Percentiles rank a stretch among this genome's conserved stretches.
Conservation (phyloP, 2,329 filamentous ascomycete genomes). For the Leptoxyphium fumago region DNA sequence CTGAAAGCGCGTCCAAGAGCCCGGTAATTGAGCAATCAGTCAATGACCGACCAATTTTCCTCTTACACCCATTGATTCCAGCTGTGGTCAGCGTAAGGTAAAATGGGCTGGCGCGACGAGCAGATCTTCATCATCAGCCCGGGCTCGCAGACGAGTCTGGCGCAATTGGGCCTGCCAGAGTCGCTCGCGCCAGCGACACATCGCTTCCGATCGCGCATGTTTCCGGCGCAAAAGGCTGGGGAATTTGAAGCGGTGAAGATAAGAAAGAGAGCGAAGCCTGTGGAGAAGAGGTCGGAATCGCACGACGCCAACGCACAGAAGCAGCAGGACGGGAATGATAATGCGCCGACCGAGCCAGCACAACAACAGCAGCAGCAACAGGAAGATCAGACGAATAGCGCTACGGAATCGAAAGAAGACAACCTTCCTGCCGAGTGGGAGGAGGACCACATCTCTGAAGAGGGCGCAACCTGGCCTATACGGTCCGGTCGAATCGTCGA, state of each 20-base stretch:
- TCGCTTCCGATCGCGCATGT: constrained; percentile 88
- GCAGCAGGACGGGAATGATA: not conserved
- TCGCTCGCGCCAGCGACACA: constrained; percentile 80
- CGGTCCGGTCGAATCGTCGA: constrained; percentile 67
- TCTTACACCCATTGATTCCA: not conserved
- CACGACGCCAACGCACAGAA: not conserved
- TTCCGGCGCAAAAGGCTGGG: constrained; percentile 59
- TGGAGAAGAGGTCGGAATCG: not conserved
- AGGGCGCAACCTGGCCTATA: constrained; percentile 84
- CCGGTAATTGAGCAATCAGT: too few species aligned
- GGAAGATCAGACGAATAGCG: constrained; percentile 9
- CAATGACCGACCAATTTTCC: too few species aligned
- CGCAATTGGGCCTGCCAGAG: constrained; percentile 78
- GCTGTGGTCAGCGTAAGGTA: not conserved
- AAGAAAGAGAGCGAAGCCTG: constrained; percentile 30
- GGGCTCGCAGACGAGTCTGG: constrained; percentile 78
- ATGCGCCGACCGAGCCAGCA: not conserved
- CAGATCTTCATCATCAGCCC: constrained; percentile 48
- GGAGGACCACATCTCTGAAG: constrained; percentile 74
- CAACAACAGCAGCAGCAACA: not conserved
- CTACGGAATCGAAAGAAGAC: constrained; percentile 30
- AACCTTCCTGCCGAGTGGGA: constrained; percentile 54
- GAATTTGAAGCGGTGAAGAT: constrained; percentile 74
- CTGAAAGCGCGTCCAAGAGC: too few species aligned
- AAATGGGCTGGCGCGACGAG: constrained; percentile 13